Evolutionary conservation across 768 basidiomycete genomes (phyloP).

Genomic region (Collybiopsis luxurians): DNA sequence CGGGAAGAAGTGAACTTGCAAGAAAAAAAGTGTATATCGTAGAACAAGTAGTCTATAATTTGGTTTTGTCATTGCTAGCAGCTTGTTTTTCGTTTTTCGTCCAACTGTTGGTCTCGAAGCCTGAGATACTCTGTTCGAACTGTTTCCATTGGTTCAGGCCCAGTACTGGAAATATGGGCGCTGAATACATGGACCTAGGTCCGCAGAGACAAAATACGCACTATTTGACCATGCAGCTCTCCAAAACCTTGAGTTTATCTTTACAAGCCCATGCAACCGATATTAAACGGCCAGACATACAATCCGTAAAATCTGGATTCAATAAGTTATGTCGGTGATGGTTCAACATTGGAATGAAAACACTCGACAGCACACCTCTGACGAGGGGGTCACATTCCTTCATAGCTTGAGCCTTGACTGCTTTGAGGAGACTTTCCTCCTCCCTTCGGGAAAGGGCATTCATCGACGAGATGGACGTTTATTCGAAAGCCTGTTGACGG

Average conservation of each 20-base stretch:
- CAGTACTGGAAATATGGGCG: conserved; percentile 46
- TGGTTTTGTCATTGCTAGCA: not conserved
- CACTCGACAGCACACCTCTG: conserved; percentile 47
- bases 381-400: conserved; percentile 76
- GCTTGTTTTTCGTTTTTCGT: not conserved
- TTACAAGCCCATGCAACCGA: conserved; percentile 87
- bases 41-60: not conserved
- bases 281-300: conserved; percentile 74
- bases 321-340: not conserved
- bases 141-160: conserved; percentile 69
- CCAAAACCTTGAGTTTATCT: conserved; percentile 61
- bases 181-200: not conserved
- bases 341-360: not conserved
- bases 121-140: conserved; percentile 74
- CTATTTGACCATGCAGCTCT: conserved; percentile 81
- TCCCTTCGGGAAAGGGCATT: conserved; percentile 84
- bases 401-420: conserved; percentile 76
- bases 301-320: conserved; percentile 75
- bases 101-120: conserved; percentile 43
- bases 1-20: conserved; percentile 33
- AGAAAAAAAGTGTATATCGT: not conserved
- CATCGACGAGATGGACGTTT: conserved; percentile 39
- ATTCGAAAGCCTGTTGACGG: conserved; percentile 3
- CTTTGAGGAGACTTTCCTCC: conserved; percentile 81
- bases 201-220: conserved; percentile 35